Base-by-base conservation (phyloP, 768 basidiomycete species). In the Asterophora parasitica region DNA sequence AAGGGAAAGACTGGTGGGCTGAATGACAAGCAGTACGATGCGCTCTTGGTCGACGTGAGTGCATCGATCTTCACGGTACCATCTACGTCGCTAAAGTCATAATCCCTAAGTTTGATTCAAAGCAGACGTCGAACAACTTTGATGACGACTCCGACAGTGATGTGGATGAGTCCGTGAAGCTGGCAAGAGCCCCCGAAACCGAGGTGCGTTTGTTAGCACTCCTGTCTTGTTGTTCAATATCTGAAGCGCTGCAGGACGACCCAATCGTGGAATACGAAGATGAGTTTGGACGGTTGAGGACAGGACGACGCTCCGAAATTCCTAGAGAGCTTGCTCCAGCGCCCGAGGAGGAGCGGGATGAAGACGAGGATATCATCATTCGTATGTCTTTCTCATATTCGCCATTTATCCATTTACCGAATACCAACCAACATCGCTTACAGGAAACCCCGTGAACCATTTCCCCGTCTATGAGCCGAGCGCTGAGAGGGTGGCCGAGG, bases 401-500 rank as follows among this genome's bases (percentile, higher is more conserved):
- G 37, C 13, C 30, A 23, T 17, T 4, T 0, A n/a, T n/a, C 19
- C 47, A 6, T 28, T 23, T 15, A 16, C 41, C 39, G 48, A 10
- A 49, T n/a, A 20, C 23, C 31, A 31, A 49, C 26, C 4, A 8
- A 10, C 19, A 28, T 44, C 55, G 30, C 39, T 43, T 45, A 30
- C 53, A 92, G 91, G 81, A 41, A 89, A 91, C 59, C 89, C 92
- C 11, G 78, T 83, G 23, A 79, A 84, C 54, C 82, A 89, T 63
- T 97, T 93, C 67, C 94, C 94, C 0, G 81, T 85, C 0, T 97
- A 92, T 58, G 82, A 87, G 57, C 93, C 88, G 4, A 83, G 90
- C 9, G 80, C 78, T 1, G 93, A 94, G 50, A 80, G 85, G 7
- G 66, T 88, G 38, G 83, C 85, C 4, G 82, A 84, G 48, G 85